Evolutionary conservation across 345 rosid genomes (phyloP), one percentile per base, ranked within the genome.

Genomic region (Linum tenue): DNA sequence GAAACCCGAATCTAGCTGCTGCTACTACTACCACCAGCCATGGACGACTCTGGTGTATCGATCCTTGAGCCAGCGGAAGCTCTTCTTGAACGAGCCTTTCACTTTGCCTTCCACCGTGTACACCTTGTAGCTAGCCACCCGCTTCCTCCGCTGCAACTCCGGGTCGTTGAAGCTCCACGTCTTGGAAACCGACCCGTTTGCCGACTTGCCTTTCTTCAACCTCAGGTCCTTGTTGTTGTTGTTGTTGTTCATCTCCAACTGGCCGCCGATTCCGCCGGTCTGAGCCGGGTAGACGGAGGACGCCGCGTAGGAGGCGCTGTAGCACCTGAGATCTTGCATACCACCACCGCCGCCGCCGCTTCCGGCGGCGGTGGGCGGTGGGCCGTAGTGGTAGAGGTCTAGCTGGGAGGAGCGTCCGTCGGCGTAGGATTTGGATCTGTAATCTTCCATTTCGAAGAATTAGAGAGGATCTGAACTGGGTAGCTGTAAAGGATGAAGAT

Each of bases 101-200:
- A 87, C 84, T 65, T 83, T 83, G 22, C 88, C 94, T 80, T 87
- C 90, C 55, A 85, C 90, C 3, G 82, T 65, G 53, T 85, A 87
- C 57, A 78, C 84, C 81, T 86, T 87, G 42, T 83, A 87, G 79
- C 83, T 69, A 56, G 82, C 90, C 5, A 87, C 90, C 67, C 94
- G 82, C 71, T 73, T 85, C 79, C 80, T 85, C 82, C 94, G 80
- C 72, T 80, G 85, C 67, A 87, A 70, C 72, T 87, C 90, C 4
- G 85, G 84, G 70, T 87, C 94, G 64, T 17, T 74, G 43, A 87
- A 77, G 43, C 86, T 86, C 90, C 88, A 85, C 16, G 74, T 76
- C 43, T 67, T 75, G 11, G 87, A 84, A 48, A 73, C 64, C 2
- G 79, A 77, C 50, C 78, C 80, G 31, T 67, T 70, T 0, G 73